Base-by-base conservation (phyloP, 352 stramenopile genomes). In the Pythium volutum region DNA sequence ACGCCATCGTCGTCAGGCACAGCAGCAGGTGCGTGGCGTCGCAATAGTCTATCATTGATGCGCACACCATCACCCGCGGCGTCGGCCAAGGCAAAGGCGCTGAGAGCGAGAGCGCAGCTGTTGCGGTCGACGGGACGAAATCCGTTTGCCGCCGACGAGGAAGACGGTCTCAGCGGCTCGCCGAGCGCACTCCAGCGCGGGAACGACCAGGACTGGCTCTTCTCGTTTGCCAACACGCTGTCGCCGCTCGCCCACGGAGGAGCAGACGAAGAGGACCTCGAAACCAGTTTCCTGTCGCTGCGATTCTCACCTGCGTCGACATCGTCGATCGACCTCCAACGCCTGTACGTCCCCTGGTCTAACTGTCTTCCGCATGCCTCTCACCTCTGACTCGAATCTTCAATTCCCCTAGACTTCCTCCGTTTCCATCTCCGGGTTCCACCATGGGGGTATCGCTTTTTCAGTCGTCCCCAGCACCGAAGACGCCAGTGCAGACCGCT, bases 141-240 rank as follows among this genome's bases (percentile, higher is more conserved):
- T 20, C 49, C 66, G n/a, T 71, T 73, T 18, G 55, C 18, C 1
- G 60, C 38, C 6, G 60, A 41, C 6, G 36, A 60, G 26, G 41
- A 45, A 27, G 53, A 64, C 39, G 64, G 67, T 15, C 33, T 52
- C 31, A 73, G 77, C 7, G 80, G 76, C 33, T 70, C 58, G 2
- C 46, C 62, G 22, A 63, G 67, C 6, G 74, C 60, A 42, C 70
- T 62, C 16, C 71, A 42, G 6, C 31, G 43, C 23, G 43, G 38
- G 11, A 52, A 73, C 50, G 81, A 93, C 39, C 77, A 87, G 34
- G 84, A 90, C 61, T 87, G 78, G 34, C 88, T 93, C 57, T 91
- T 92, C 55, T 90, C 83, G 23, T 91, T 93, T 55, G 81, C 74
- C 0, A 88, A 88, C 49, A 81, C 81, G 26, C 72, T 95, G 1